Evolutionary conservation across 441 rosid species (phyloP).

Genomic region (Jatropha podagrica): DNA sequence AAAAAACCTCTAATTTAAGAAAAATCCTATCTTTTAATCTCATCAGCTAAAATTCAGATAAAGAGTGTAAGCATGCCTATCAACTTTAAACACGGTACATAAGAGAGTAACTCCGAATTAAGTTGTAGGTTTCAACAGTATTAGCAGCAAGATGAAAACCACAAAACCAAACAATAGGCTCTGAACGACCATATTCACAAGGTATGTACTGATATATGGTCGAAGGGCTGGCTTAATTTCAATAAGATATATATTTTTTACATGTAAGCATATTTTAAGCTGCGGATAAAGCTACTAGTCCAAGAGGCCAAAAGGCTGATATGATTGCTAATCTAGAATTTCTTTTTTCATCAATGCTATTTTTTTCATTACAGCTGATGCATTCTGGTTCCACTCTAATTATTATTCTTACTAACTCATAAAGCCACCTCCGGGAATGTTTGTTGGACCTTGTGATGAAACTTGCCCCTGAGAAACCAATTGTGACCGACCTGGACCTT

Average conservation of each 20-base stretch:
- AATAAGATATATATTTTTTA: neutral
- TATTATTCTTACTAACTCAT: conserved; percentile 39
- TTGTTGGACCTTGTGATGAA: conserved; percentile 67
- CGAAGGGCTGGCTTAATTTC: too few relatives aligned
- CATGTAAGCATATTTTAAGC: neutral
- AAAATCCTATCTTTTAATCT: too few relatives aligned
- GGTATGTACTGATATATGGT: too few relatives aligned
- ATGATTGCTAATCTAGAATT: neutral
- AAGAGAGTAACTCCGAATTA: neutral
- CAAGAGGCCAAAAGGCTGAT: neutral
- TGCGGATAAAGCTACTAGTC: neutral
- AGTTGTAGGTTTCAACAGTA: too few relatives aligned
- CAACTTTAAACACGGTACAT: neutral
- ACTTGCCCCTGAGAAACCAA: conserved; percentile 64
- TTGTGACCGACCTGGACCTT: conserved; percentile 64
- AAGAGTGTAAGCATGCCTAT: too few relatives aligned
- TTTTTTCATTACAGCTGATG: neutral
- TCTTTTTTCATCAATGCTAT: neutral
- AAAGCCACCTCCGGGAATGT: conserved; percentile 73
- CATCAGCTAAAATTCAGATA: too few relatives aligned
- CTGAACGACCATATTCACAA: too few relatives aligned
- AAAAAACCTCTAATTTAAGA: too few relatives aligned
- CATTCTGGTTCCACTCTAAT: neutral
- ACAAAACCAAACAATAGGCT: too few relatives aligned
- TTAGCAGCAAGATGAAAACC: too few relatives aligned